phyloP scores from a whole-genome alignment of 345 rosid genomes.

The Microcos paniculata region DNA sequence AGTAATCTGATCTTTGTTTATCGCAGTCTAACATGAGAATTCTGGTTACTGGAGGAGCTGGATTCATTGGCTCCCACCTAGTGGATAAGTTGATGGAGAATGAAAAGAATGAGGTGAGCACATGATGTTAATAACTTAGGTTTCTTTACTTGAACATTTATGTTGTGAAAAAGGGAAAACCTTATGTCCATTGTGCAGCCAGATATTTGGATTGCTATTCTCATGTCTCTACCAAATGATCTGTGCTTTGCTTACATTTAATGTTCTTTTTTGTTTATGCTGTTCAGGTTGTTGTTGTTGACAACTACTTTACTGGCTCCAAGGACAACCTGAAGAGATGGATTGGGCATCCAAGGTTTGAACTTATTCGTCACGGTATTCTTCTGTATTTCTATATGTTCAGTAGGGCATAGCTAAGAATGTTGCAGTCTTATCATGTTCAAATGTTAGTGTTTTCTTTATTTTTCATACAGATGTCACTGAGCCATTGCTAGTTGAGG shows the following conservation, averaged over 20 bases:
- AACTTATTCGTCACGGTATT: slow-evolving; percentile 91
- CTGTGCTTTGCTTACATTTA: neutral
- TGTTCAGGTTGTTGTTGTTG: slow-evolving; percentile 74
- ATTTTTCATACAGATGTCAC: slow-evolving; percentile 64
- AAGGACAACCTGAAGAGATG: slow-evolving; percentile 90
- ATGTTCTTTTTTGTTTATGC: neutral
- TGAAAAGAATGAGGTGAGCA: slow-evolving; percentile 77
- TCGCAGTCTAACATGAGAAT: slow-evolving; percentile 93
- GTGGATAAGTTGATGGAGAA: slow-evolving; percentile 94
- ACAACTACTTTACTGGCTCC: slow-evolving; percentile 89
- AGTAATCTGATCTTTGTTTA: neutral
- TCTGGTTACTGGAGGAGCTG: slow-evolving; percentile 95
- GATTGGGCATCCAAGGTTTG: slow-evolving; percentile 97
- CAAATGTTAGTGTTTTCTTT: neutral
- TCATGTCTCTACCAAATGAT: neutral
- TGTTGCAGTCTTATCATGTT: neutral
- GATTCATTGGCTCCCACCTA: slow-evolving; percentile 94
- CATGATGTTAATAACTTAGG: neutral
- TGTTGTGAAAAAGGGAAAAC: neutral
- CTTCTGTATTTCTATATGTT: slow-evolving; percentile 14
- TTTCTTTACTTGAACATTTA: neutral
- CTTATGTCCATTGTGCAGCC: neutral
- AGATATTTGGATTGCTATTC: neutral
- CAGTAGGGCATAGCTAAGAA: neutral
- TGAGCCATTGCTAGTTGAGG: slow-evolving; percentile 83